Evolutionary conservation across 257 asterid genomes (phyloP).

Genomic region (Euphrasia confusa): DNA sequence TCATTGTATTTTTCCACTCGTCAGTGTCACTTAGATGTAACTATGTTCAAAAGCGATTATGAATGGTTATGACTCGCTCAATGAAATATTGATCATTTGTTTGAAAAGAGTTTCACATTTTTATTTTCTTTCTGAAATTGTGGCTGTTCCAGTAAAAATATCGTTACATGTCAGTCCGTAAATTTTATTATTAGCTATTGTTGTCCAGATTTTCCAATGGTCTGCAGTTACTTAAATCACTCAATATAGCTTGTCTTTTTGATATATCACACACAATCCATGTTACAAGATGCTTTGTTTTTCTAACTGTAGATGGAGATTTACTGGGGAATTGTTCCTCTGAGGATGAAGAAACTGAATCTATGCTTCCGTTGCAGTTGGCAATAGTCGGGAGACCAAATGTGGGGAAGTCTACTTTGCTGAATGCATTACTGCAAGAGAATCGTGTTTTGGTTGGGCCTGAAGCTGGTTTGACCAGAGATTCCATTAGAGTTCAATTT

Average conservation of each 20-base stretch:
- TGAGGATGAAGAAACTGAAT: conserved; percentile 39
- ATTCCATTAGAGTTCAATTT: conserved; percentile 83
- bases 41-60: neutral
- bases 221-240: neutral
- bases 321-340: conserved; percentile 29
- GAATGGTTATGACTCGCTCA: neutral
- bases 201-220: neutral
- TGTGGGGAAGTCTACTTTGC: conserved; percentile 95
- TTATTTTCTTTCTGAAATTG: neutral
- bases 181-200: conserved; percentile 2
- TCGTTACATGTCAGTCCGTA: neutral
- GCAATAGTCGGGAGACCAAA: conserved; percentile 98
- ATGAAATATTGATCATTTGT: neutral
- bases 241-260: neutral
- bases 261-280: neutral
- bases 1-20: conserved; percentile 1
- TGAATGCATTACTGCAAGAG: conserved; percentile 86
- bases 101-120: conserved; percentile 10
- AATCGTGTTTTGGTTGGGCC: conserved; percentile 96
- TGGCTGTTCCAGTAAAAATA: neutral
- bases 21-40: neutral
- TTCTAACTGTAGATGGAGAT: conserved; percentile 36
- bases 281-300: conserved; percentile 22
- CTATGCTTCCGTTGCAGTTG: conserved; percentile 83
- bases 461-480: conserved; percentile 97